Evolutionary conservation across 2,329 filamentous ascomycete genomes (phyloP), one percentile per base, ranked within the genome.

Genomic region (Aureobasidium sp.): DNA sequence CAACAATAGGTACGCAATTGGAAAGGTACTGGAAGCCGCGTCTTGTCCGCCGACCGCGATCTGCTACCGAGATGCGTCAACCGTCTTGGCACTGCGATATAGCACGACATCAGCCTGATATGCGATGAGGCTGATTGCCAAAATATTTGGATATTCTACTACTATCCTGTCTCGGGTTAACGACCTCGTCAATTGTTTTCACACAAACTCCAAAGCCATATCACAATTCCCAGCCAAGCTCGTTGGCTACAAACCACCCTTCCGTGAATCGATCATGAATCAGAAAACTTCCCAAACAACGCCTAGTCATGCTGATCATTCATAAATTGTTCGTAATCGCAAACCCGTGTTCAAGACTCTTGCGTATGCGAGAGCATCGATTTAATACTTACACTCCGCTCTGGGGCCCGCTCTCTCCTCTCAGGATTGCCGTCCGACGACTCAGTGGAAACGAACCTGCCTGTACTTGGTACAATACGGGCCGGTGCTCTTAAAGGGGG

Each of bases 401-500:
- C 44, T 11, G 34, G 44, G 25, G 44, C 51, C 12, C 34, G 34
- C 25, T 44, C 57, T 22, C 34, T 51, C 41, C 41, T 14, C 3
- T 29, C 20, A 11, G 31, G 20, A 12, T 34, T 48, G 42, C 42
- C 20, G 31, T 15, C 42, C 6, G 39, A 14, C 17, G 59, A 6
- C 3, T 15, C 31, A 1, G 14, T 27, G 2, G 20, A 14, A 17
- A 39, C 12, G 29, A 17, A 31, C 9, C n/a, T 52, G 37, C 39
- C 20, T 44, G 47, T 17, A 8, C 22, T 20, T 14, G 53, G 22
- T 2, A 25, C 20, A 7, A 7, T 52, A 11, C 48, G 34, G 14
- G 36, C 44, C 41, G 52, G 58, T 3, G 67, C 67, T 12, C 68
- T 68, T 14, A 68, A 67, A 17, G 72, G 72, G 12, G 72, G 72